Evolutionary conservation across 2,329 filamentous ascomycete genomes (phyloP).

Genomic region (Trichoderma atroviride): DNA sequence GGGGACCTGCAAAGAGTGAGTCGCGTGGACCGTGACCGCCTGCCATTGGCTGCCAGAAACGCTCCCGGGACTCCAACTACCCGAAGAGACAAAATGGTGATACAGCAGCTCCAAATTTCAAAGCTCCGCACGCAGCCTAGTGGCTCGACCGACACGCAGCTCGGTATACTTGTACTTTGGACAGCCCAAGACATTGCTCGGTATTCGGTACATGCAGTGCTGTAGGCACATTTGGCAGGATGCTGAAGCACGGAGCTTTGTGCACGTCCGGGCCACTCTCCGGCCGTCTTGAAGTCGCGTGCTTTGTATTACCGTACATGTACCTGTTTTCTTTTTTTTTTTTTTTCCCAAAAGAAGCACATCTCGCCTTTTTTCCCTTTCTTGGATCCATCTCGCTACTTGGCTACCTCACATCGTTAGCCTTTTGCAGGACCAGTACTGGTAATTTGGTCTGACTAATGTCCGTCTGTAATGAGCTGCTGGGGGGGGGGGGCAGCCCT

Average conservation of each 20-base stretch:
- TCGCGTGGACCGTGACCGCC: not conserved
- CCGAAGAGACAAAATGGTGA: slow-evolving; percentile 19
- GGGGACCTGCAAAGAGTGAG: slow-evolving; percentile 1
- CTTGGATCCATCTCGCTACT: slow-evolving; percentile 7
- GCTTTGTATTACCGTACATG: not conserved
- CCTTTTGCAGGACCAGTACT: not conserved
- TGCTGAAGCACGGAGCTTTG: not conserved
- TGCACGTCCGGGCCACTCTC: not conserved
- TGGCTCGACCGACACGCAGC: slow-evolving; percentile 9
- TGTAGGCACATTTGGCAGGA: no score
- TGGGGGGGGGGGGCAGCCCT: not conserved
- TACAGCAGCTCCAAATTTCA: slow-evolving; percentile 23
- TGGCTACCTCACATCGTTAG: not conserved
- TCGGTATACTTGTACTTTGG: not conserved
- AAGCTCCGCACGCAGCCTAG: slow-evolving; percentile 21
- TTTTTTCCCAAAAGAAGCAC: not conserved
- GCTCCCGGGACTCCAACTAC: slow-evolving; percentile 13
- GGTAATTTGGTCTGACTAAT: slow-evolving; percentile 13
- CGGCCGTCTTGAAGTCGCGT: not conserved
- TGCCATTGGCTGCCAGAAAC: slow-evolving; percentile 2
- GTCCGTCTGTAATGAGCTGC: slow-evolving; percentile 10
- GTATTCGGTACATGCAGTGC: not conserved
- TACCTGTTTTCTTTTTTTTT: not conserved
- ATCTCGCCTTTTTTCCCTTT: not conserved
- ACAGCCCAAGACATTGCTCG: not conserved